These are phyloP conservation scores for Eutypa lata DNA, from an alignment of 2,329 filamentous ascomycete species.

Conservation along the genomic window DNA sequence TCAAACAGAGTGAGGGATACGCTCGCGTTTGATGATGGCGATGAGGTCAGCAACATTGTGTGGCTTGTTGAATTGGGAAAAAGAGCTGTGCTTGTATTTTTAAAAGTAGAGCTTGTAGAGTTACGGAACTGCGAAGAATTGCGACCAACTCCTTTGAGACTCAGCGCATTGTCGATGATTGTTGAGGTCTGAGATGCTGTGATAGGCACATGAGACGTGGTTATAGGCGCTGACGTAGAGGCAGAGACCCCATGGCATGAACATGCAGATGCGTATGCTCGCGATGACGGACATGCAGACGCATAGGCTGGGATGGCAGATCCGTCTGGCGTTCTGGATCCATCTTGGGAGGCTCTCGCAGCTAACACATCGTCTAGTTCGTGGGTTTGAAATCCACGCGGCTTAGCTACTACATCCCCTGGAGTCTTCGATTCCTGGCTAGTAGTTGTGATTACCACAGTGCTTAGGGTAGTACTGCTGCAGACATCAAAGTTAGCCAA, in stretches of 20 bases:
- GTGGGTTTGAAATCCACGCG: slow-evolving; percentile 14
- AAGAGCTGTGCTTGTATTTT: not conserved
- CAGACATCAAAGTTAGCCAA: not conserved
- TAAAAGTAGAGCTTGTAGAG: not conserved
- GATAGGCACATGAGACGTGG: slow-evolving; percentile 4
- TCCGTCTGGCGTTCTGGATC: not conserved
- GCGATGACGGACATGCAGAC: slow-evolving; percentile 9
- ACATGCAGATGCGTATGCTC: slow-evolving; percentile 18
- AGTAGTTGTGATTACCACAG: slow-evolving; percentile 2
- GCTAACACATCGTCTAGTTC: slow-evolving; percentile 13
- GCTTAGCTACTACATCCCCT: slow-evolving; percentile 6
- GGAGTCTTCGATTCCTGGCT: slow-evolving; percentile 10
- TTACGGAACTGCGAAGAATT: slow-evolving; percentile 4
- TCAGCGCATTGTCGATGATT: slow-evolving; percentile 4
- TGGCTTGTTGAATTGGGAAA: slow-evolving; percentile 13
- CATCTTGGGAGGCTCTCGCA: slow-evolving; percentile 4
- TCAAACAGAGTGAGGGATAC: not conserved
- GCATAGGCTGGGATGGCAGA: slow-evolving; percentile 14
- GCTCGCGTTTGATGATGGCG: not conserved
- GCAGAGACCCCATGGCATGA: slow-evolving; percentile 13
- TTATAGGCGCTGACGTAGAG: not conserved
- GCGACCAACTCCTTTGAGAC: not conserved
- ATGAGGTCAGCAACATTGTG: not conserved
- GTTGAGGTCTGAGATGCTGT: slow-evolving; percentile 5
- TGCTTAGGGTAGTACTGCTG: slow-evolving; percentile 7